Conservation (phyloP, 805 yeast species). For the Wickerhamiella allomyrinae region DNA sequence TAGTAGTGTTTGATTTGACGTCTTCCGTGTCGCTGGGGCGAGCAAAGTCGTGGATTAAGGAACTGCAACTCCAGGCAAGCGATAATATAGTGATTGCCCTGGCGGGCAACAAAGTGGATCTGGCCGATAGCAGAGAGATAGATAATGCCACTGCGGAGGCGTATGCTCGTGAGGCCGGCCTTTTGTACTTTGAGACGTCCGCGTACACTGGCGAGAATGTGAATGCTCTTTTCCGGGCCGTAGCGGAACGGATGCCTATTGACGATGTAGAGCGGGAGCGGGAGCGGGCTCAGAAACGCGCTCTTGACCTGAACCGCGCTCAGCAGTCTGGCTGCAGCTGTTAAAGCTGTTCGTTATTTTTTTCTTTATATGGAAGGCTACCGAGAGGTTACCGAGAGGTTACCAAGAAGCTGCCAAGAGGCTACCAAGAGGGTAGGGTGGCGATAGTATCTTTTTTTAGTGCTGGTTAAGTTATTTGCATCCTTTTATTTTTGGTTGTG, state of each 20-base stretch:
- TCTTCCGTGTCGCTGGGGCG: constrained; percentile 52
- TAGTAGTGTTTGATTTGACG: constrained; percentile 76
- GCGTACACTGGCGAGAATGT: constrained; percentile 63
- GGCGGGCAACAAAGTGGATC: constrained; percentile 77
- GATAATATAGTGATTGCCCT: constrained; percentile 63
- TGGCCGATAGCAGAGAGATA: constrained; percentile 33
- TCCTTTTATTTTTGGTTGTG: no score
- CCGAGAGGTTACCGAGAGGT: no score
- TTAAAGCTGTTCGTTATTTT: constrained; percentile 9
- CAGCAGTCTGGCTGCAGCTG: constrained; percentile 25
- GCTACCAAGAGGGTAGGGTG: no score
- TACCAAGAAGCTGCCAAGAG: no score
- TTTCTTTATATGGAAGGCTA: no score
- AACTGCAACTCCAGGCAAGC: constrained; percentile 70
- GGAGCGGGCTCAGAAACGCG: constrained; percentile 16
- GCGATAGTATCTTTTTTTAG: no score
- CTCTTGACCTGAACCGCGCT: constrained; percentile 13
- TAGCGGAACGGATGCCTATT: constrained; percentile 36
- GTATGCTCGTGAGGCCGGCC: constrained; percentile 41
- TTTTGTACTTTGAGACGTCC: constrained; percentile 43
- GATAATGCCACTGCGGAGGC: constrained; percentile 29
- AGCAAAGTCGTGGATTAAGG: constrained; percentile 85
- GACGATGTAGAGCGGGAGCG: constrained; percentile 23
- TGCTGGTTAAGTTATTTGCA: no score
- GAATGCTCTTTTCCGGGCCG: constrained; percentile 30